Evolutionary conservation across 2,329 filamentous ascomycete species (phyloP).

Genomic region (Aspergillus sp.): DNA sequence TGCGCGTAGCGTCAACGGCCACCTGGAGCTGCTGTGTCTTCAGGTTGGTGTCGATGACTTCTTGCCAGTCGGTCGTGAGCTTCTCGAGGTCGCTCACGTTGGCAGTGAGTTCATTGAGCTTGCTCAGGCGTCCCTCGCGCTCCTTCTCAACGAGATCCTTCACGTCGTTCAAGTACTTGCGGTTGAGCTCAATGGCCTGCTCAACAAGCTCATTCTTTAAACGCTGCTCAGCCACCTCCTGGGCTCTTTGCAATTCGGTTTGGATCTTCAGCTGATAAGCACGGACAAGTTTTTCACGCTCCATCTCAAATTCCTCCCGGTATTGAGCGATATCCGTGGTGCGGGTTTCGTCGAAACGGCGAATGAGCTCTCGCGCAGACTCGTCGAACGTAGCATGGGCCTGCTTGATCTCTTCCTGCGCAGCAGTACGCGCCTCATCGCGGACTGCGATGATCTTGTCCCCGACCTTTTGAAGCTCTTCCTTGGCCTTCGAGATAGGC

Average conservation of each 20-base stretch:
- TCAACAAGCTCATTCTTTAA: conserved; percentile 78
- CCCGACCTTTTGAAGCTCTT: conserved; percentile 68
- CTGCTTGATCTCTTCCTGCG: conserved; percentile 63
- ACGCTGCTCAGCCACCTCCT: conserved; percentile 72
- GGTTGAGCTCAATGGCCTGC: conserved; percentile 82
- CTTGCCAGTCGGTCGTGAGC: conserved; percentile 81
- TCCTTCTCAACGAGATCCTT: conserved; percentile 77
- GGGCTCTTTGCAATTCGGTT: conserved; percentile 67
- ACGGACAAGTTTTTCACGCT: conserved; percentile 68
- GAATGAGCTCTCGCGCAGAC: conserved; percentile 77
- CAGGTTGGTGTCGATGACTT: conserved; percentile 79
- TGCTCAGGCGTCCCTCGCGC: conserved; percentile 75
- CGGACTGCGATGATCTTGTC: conserved; percentile 68
- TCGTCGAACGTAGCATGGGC: conserved; percentile 71
- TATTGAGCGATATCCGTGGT: conserved; percentile 69
- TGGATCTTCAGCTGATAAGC: conserved; percentile 72
- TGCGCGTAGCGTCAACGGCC: conserved; percentile 83
- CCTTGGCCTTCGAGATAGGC: conserved; percentile 77
- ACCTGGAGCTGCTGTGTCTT: conserved; percentile 94
- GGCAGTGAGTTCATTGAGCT: conserved; percentile 67
- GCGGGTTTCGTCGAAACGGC: conserved; percentile 78
- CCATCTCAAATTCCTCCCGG: conserved; percentile 78
- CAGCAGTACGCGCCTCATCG: conserved; percentile 56
- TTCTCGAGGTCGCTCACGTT: conserved; percentile 77
- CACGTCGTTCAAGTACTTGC: conserved; percentile 70